Conservation (phyloP, 1,284 basidiomycete species). For the Austroboletus rostrupii region DNA sequence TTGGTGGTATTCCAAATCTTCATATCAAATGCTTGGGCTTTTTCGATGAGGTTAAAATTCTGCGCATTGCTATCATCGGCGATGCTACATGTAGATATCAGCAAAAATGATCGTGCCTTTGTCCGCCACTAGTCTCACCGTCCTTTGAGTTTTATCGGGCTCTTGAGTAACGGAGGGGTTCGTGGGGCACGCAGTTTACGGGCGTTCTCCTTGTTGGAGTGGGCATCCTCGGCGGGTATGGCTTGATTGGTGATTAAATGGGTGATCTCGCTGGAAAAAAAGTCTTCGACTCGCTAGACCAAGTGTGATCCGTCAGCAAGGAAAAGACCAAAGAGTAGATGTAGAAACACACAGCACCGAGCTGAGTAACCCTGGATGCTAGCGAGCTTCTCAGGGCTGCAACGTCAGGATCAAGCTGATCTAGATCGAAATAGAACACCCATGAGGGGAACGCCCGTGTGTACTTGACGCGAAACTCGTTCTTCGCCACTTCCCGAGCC, state of each 20-base stretch:
- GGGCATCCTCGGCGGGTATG: conserved; percentile 33
- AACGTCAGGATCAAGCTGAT: conserved; percentile 50
- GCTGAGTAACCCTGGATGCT: conserved; percentile 52
- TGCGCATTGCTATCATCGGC: conserved; percentile 27
- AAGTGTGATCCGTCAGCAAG: conserved; percentile 1
- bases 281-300: conserved; percentile 71
- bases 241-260: conserved; percentile 79
- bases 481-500: conserved; percentile 57
- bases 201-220: conserved; percentile 65
- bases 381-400: conserved; percentile 46
- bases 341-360: conserved; percentile 71
- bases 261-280: conserved; percentile 82
- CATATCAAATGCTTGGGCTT: conserved; percentile 75
- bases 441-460: conserved; percentile 79
- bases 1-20: conserved; percentile 87
- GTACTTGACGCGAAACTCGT: conserved; percentile 83
- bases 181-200: conserved; percentile 29
- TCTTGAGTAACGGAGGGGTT: conserved; percentile 41
- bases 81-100: conserved; percentile 10
- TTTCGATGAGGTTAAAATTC: conserved; percentile 62
- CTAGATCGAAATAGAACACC: conserved; percentile 82
- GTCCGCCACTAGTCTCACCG: conserved; percentile 40
- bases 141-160: conserved; percentile 60
- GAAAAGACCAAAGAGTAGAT: not conserved
- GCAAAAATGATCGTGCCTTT: not conserved